phyloP scores from a whole-genome alignment of 225 moss, liverwort and hornwort species.

The Asterella californica region DNA sequence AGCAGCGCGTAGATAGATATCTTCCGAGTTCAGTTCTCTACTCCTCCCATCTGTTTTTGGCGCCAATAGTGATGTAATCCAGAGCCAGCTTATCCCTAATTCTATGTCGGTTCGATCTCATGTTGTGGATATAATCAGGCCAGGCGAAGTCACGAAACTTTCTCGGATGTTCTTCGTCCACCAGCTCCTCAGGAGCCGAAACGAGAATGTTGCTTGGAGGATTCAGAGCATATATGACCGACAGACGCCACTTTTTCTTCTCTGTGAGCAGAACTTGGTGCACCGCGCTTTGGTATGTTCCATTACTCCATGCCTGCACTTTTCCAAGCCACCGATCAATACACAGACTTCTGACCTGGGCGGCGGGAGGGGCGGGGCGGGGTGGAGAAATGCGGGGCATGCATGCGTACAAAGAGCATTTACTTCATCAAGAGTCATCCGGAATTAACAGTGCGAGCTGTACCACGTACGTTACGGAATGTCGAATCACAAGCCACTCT shows the following conservation, averaged over 20 bases:
- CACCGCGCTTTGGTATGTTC: slow-evolving; percentile 42
- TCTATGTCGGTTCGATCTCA: slow-evolving; percentile 41
- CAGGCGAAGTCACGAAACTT: slow-evolving; percentile 37
- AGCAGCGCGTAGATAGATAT: neutral
- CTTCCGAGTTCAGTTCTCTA: neutral
- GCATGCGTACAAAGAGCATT: neutral
- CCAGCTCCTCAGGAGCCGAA: slow-evolving; percentile 39
- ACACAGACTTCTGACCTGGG: neutral
- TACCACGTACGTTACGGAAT: neutral
- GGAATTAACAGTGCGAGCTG: neutral
- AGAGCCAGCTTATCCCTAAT: slow-evolving; percentile 42
- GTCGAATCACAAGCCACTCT: neutral
- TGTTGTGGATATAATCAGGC: slow-evolving; percentile 37
- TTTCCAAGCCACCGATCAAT: neutral
- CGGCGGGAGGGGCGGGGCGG: neutral
- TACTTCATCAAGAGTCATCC: too few species aligned
- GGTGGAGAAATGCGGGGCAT: neutral
- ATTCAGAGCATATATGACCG: slow-evolving; percentile 46
- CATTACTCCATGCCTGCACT: slow-evolving; percentile 46
- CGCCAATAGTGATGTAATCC: slow-evolving; percentile 40
- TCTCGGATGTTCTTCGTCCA: slow-evolving; percentile 36
- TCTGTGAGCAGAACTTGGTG: slow-evolving; percentile 48
- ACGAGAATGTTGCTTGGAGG: slow-evolving; percentile 31
- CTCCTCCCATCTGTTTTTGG: slow-evolving; percentile 22
- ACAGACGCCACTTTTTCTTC: slow-evolving; percentile 45